These are phyloP conservation scores for Microbotryum scabiosae DNA, from an alignment of 1,284 basidiomycete genomes.

Conservation along the genomic window DNA sequence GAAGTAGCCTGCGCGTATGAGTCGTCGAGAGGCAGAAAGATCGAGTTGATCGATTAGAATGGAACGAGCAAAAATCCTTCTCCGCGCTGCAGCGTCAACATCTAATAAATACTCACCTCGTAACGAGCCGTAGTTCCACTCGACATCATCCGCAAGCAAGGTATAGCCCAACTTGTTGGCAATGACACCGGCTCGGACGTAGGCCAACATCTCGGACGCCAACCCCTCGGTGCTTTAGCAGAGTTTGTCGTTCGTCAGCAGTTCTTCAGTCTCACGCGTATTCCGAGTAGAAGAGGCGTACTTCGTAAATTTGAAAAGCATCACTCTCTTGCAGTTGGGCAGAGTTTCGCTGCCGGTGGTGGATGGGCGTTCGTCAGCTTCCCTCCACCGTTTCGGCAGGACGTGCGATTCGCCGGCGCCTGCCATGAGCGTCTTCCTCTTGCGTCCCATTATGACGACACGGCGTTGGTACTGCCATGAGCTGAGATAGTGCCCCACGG, in stretches of 20 bases:
- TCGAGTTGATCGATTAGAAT: background rate
- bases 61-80: no score
- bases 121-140: slow-evolving; percentile 25
- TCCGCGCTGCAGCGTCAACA: no score
- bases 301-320: slow-evolving; percentile 23
- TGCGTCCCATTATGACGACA: no score
- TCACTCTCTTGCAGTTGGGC: slow-evolving; percentile 24
- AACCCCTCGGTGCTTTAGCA: slow-evolving; percentile 14
- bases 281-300: background rate
- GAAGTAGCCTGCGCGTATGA: slow-evolving; percentile 11
- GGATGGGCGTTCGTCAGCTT: background rate
- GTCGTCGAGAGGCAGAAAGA: background rate
- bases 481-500: no score
- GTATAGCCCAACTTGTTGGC: slow-evolving; percentile 25
- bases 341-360: slow-evolving; percentile 12
- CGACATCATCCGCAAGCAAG: slow-evolving; percentile 21
- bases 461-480: no score
- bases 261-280: background rate
- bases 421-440: background rate
- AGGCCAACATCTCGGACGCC: slow-evolving; percentile 18
- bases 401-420: slow-evolving; percentile 2
- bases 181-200: slow-evolving; percentile 19
- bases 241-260: background rate
- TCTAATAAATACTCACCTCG: background rate
- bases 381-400: slow-evolving; percentile 24